Percentiles rank a stretch among this genome's conserved stretches.
phyloP scores from a whole-genome alignment of 345 rosid genomes.

The Arabidopsis arenosa region DNA sequence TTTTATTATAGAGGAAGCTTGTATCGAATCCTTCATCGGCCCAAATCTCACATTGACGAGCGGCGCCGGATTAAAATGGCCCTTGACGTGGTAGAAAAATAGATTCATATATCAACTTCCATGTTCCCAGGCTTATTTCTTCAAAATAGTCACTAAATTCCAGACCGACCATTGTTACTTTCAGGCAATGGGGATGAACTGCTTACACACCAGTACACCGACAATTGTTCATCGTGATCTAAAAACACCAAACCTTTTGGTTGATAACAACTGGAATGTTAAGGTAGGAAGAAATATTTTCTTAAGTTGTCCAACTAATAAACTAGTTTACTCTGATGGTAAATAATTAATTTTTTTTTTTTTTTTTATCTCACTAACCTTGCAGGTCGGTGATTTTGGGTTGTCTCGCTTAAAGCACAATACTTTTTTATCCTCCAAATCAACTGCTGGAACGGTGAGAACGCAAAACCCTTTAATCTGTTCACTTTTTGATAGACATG shows the following conservation, averaged over 20 bases:
- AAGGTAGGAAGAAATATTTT: slow-evolving; percentile 56
- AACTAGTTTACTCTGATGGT: slow-evolving; percentile 12
- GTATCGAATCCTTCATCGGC: slow-evolving; percentile 90
- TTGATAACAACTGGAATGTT: slow-evolving; percentile 98
- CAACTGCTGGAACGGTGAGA: slow-evolving; percentile 99
- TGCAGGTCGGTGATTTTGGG: slow-evolving; percentile 97
- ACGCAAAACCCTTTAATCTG: slow-evolving; percentile 10
- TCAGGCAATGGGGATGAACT: slow-evolving; percentile 99
- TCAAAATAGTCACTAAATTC: slow-evolving; percentile 1
- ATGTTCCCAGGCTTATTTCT: neutral
- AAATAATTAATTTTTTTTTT: neutral
- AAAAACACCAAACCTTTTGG: slow-evolving; percentile 98
- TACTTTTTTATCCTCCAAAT: slow-evolving; percentile 95
- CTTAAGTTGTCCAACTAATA: neutral
- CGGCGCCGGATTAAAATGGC: slow-evolving; percentile 97
- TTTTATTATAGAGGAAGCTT: slow-evolving; percentile 82
- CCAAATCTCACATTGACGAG: slow-evolving; percentile 91
- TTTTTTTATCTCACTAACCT: neutral
- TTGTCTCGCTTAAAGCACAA: slow-evolving; percentile 97
- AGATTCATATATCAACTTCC: slow-evolving; percentile 20
- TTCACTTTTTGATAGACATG: slow-evolving; percentile 15
- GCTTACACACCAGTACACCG: slow-evolving; percentile 92
- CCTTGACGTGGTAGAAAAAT: slow-evolving; percentile 88
- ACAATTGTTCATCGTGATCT: slow-evolving; percentile 98
- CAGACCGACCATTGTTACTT: slow-evolving; percentile 27